A percentile compares a stretch with the other conserved stretches of the same genome.
Evolutionary conservation across 352 stramenopile species (phyloP).

Genomic region (Globisporangium nagaii): DNA sequence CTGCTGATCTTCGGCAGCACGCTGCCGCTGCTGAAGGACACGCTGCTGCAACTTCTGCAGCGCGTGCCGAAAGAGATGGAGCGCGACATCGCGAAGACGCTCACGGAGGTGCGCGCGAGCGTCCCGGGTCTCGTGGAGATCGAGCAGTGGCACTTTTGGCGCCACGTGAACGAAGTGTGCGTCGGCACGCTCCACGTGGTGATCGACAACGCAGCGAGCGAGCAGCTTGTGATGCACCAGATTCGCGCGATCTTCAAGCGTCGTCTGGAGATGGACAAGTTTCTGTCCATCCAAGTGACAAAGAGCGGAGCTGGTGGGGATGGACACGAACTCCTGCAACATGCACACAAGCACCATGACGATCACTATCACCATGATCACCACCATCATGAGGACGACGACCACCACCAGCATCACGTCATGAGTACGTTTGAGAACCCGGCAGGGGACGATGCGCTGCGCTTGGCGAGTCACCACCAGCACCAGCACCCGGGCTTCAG

Average conservation of each 20-base stretch:
- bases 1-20: slow-evolving; percentile 84
- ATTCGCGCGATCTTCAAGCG: slow-evolving; percentile 41
- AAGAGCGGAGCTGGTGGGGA: slow-evolving; percentile 24
- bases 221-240: slow-evolving; percentile 53
- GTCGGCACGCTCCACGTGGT: slow-evolving; percentile 60
- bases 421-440: slow-evolving; percentile 68
- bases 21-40: slow-evolving; percentile 70
- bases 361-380: slow-evolving; percentile 11
- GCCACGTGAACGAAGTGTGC: slow-evolving; percentile 52
- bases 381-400: slow-evolving; percentile 15
- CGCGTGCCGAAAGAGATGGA: slow-evolving; percentile 56
- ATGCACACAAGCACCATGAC: slow-evolving; percentile 9
- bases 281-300: slow-evolving; percentile 58
- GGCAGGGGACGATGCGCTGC: slow-evolving; percentile 41
- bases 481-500: slow-evolving; percentile 3
- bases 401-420: slow-evolving; percentile 10
- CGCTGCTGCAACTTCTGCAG: slow-evolving; percentile 64
- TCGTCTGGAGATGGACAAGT: slow-evolving; percentile 35
- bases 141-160: slow-evolving; percentile 72
- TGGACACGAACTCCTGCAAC: slow-evolving; percentile 11
- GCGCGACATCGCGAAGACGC: slow-evolving; percentile 28
- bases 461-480: slow-evolving; percentile 3
- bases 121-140: slow-evolving; percentile 42
- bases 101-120: slow-evolving; percentile 38
- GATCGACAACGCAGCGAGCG: slow-evolving; percentile 33